Percentiles rank a stretch among this genome's conserved stretches.
phyloP scores from a whole-genome alignment of 805 yeast species.

The Maudiozyma serrabonitensis region DNA sequence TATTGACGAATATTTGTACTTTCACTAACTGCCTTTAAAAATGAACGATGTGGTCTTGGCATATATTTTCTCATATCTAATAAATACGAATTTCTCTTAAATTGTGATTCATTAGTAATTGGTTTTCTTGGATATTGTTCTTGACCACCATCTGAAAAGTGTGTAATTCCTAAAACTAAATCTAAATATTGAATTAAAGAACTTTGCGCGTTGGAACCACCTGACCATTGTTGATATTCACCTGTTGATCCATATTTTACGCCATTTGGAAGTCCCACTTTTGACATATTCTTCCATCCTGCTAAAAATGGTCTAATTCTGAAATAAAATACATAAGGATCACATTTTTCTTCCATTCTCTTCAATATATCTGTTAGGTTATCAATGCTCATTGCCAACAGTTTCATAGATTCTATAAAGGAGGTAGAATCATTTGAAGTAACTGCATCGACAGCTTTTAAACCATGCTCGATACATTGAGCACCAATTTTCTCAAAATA shows the following conservation, averaged over 20 bases:
- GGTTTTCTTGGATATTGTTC: background rate
- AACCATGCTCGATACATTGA: constrained; percentile 52
- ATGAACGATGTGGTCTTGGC: constrained; percentile 81
- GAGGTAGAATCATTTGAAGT: constrained; percentile 38
- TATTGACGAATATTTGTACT: constrained; percentile 55
- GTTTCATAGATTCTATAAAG: constrained; percentile 39
- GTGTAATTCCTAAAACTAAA: constrained; percentile 64
- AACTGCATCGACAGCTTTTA: constrained; percentile 53
- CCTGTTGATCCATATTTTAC: constrained; percentile 63
- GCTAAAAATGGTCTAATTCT: constrained; percentile 83
- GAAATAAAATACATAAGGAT: constrained; percentile 83
- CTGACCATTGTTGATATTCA: constrained; percentile 51
- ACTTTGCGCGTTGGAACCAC: constrained; percentile 92
- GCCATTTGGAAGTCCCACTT: constrained; percentile 73
- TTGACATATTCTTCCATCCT: constrained; percentile 90
- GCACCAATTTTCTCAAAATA: constrained; percentile 81
- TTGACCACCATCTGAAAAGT: constrained; percentile 20
- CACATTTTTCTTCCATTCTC: constrained; percentile 89
- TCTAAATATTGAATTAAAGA: constrained; percentile 84
- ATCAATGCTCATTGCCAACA: constrained; percentile 67
- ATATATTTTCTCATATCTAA: constrained; percentile 78
- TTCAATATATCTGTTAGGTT: constrained; percentile 60
- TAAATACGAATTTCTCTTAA: constrained; percentile 48
- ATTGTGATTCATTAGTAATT: constrained; percentile 25
- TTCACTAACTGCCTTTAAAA: constrained; percentile 49